These are phyloP conservation scores for Boletellus ananas DNA, from an alignment of 768 basidiomycete genomes.

Conservation along the genomic window DNA sequence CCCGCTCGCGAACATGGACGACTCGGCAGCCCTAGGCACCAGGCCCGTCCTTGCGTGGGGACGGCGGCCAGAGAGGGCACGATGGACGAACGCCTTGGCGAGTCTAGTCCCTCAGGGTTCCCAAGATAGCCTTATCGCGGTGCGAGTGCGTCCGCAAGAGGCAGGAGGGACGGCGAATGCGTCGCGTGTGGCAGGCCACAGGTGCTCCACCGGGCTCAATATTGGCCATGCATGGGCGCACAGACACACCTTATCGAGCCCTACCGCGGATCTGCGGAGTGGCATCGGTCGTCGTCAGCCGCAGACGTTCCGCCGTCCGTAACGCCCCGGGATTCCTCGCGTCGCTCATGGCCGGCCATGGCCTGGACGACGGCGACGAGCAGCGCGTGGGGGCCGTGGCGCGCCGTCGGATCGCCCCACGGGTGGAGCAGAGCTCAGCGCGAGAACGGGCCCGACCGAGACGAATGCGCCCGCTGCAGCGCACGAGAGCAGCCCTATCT, in stretches of 20 bases:
- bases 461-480: too few species aligned
- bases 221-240: too few species aligned
- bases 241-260: background rate
- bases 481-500: slow-evolving; percentile 19
- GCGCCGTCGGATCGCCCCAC: slow-evolving; percentile 1
- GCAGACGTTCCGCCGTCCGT: too few species aligned
- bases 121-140: slow-evolving; percentile 30
- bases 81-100: slow-evolving; percentile 19
- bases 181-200: slow-evolving; percentile 16
- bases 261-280: slow-evolving; percentile 31
- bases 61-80: slow-evolving; percentile 17
- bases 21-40: slow-evolving; percentile 18
- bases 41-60: slow-evolving; percentile 11
- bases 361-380: background rate
- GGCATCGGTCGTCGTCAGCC: background rate
- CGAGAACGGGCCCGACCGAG: too few species aligned
- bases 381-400: slow-evolving; percentile 1
- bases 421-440: too few species aligned
- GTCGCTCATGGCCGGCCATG: too few species aligned
- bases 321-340: too few species aligned
- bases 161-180: slow-evolving; percentile 26
- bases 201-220: slow-evolving; percentile 15
- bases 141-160: slow-evolving; percentile 18
- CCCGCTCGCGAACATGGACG: background rate
- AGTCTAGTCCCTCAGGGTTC: slow-evolving; percentile 28